Conservation (phyloP, 345 rosid genomes). For the Syzygium grande region DNA sequence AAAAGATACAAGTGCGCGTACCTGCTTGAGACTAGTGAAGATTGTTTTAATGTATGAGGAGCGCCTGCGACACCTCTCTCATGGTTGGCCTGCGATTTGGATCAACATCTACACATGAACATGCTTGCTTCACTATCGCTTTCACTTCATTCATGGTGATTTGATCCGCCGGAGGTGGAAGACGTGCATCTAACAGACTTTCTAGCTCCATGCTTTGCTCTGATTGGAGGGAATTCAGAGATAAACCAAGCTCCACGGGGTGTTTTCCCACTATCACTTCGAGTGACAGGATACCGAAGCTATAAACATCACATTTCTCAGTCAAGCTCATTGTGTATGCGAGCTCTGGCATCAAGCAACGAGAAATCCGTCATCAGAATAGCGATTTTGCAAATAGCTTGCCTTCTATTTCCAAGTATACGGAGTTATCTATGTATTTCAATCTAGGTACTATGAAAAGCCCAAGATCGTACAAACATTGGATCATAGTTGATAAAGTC, state of each 20-base stretch:
- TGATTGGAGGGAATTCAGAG: not conserved
- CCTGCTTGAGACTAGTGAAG: not conserved
- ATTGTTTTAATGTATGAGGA: not conserved
- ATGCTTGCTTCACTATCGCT: not conserved
- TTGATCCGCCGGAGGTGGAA: not conserved
- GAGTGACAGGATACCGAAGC: not conserved
- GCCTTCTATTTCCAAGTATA: not conserved
- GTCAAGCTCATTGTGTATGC: not conserved
- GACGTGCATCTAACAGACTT: not conserved
- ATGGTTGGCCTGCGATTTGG: not conserved
- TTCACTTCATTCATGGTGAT: not conserved
- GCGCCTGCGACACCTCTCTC: not conserved
- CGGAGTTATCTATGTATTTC: not conserved
- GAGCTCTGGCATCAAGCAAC: not conserved
- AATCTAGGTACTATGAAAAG: too few relatives aligned
- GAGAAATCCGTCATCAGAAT: not conserved
- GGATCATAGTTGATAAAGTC: not conserved
- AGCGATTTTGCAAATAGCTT: not conserved
- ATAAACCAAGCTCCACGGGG: not conserved
- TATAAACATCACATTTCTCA: constrained; percentile 2
- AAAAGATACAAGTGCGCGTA: not conserved
- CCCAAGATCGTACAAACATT: not conserved
- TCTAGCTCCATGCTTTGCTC: not conserved
- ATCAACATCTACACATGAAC: not conserved
- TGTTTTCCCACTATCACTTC: not conserved